Base-by-base conservation (phyloP, 83 land plant genomes). In the Thuja plicata region DNA sequence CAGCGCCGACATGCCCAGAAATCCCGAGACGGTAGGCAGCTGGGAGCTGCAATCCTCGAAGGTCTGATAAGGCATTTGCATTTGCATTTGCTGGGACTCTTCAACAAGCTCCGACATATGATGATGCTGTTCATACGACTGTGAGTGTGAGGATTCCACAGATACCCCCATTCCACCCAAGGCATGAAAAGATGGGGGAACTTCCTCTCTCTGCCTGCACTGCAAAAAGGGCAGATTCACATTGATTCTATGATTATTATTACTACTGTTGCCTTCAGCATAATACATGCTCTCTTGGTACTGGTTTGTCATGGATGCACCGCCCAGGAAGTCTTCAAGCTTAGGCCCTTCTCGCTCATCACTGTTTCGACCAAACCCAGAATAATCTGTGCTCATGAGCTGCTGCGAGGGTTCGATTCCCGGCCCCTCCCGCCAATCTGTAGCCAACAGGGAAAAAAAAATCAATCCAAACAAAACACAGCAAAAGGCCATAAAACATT, bases 321-420 rank as follows among this genome's bases (percentile, higher is more conserved):
- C 93, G 40, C 93, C 92, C 89, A 94, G 86, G 87, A 93, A 93
- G 86, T 94, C 93, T 77, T 92, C 97, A 16, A 94, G 92, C 91
- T 96, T 96, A 27, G 97, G 97, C 12, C 89, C 89, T n/a, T 90
- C 88, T 5, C 34, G 82, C 71, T 92, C 90, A 16, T 41, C 17
- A 48, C n/a, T 30, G 1, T 9, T 83, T 10, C 54, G 54, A 46
- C 55, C 32, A 83, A 30, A 83, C 54, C 85, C 34, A 83, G 85
- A 48, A 46, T 24, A 46, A 2, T 83, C 85, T 45, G 54, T 45
- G 52, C n/a, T 83, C 19, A 83, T 15, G 0, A 83, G 16, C 48
- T 80, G 84, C 19, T 83, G 85, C 0, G 55, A 30, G 17, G 85
- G n/a, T 48, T 83, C 55, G 30, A 83, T 17, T 30, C 85, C 85